Base-by-base conservation (phyloP, 2,329 filamentous ascomycete genomes). In the Ceratocystis destructans region DNA sequence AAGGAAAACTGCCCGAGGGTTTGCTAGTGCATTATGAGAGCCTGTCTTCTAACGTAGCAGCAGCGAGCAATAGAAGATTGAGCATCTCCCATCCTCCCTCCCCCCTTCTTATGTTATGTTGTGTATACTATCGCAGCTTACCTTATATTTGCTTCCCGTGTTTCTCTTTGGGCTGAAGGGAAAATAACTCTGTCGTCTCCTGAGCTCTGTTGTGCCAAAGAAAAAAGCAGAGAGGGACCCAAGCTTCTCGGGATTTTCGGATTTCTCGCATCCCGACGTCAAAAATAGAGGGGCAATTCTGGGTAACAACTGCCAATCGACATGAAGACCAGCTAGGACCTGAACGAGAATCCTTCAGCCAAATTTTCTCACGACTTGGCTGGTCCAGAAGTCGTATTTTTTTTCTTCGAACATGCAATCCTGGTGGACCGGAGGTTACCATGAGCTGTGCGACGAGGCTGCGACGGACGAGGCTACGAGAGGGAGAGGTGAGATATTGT, bases 211-310 rank as follows among this genome's bases (percentile, higher is more conserved):
- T 20, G 45, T 3, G 10, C 25, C 37, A 10, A 41, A 41, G 10
- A 41, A 41, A 41, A 41, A 33, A 28, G 22, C 25, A 57, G 17
- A 31, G 22, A 31, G 15, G 22, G 15, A n/a, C 53, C 53, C 53
- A 57, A 57, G 53, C 53, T 57, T 31, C 53, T 57, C 53, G 53
- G 53, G 53, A 57, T 31, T 5, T 57, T 57, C 53, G 53, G 53
- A 57, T 57, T 57, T 57, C 53, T 57, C 53, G 53, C 53, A 57
- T 57, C 53, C 33, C 33, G 41, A 22, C 28, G 20, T 41, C 59
- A 50, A 50, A 50, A 10, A 25, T 2, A 20, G 48, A 22, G 48
- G 37, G 37, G 37, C 37, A 41, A 15, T 15, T 10, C 4, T 41
- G 37, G 37, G 10, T 41, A 12, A 41, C 37, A 15, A 41, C 10